phyloP scores from a whole-genome alignment of 768 basidiomycete genomes.

The Amanita inopinata region DNA sequence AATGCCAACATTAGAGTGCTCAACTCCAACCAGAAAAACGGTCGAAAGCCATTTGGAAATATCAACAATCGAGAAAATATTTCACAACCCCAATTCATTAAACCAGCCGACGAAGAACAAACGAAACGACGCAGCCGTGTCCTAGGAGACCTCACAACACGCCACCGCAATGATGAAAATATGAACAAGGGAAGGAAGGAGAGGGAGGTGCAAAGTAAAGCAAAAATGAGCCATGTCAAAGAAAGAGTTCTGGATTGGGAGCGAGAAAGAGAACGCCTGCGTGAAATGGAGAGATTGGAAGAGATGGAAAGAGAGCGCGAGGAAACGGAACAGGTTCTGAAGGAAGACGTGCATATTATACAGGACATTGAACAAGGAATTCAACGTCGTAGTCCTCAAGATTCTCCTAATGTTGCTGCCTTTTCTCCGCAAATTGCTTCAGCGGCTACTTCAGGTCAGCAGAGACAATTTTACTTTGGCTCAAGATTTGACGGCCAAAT shows the following conservation, averaged over 20 bases:
- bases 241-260: slow-evolving; percentile 73
- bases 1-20: slow-evolving; percentile 16
- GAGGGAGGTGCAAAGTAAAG: slow-evolving; percentile 10
- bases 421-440: slow-evolving; percentile 17
- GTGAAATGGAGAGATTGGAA: slow-evolving; percentile 57
- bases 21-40: slow-evolving; percentile 14
- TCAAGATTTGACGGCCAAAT: slow-evolving; percentile 5
- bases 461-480: neutral
- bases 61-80: slow-evolving; percentile 19
- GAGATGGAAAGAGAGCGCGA: slow-evolving; percentile 46
- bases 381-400: neutral
- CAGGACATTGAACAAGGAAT: slow-evolving; percentile 13
- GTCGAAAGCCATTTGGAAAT: slow-evolving; percentile 24
- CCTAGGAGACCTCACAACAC: slow-evolving; percentile 7
- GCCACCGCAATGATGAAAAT: slow-evolving; percentile 7
- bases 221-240: slow-evolving; percentile 35
- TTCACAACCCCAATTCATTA: slow-evolving; percentile 13
- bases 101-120: slow-evolving; percentile 9
- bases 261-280: slow-evolving; percentile 53
- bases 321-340: slow-evolving; percentile 25
- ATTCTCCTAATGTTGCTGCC: neutral
- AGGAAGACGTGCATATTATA: slow-evolving; percentile 15
- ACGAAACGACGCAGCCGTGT: slow-evolving; percentile 8
- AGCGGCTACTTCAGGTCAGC: slow-evolving; percentile 22
- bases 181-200: slow-evolving; percentile 9